Evolutionary conservation across 1,139 yeast species (phyloP).

Genomic region (Groenewaldozyma auringiensis): DNA sequence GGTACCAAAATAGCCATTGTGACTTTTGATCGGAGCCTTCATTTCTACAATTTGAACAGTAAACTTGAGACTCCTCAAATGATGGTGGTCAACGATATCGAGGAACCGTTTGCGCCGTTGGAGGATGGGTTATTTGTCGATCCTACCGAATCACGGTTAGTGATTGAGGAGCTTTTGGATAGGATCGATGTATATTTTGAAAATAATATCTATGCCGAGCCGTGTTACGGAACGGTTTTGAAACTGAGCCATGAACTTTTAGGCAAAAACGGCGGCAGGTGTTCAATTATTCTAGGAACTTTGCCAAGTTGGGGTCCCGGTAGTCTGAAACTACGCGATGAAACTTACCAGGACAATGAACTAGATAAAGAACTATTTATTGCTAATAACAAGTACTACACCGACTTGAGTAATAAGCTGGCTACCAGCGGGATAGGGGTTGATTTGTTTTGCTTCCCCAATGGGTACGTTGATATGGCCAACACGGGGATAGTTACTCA

Average conservation of each 20-base stretch:
- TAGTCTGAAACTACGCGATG: constrained; percentile 47
- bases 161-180: constrained; percentile 61
- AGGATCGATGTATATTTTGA: constrained; percentile 46
- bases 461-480: constrained; percentile 62
- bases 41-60: constrained; percentile 63
- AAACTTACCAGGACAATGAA: constrained; percentile 24
- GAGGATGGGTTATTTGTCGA: constrained; percentile 73
- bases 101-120: constrained; percentile 78
- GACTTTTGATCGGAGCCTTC: constrained; percentile 66
- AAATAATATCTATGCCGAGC: constrained; percentile 49
- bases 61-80: constrained; percentile 54
- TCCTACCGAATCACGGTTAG: constrained; percentile 54
- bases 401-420: constrained; percentile 51
- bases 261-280: constrained; percentile 61
- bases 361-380: constrained; percentile 54
- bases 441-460: constrained; percentile 66
- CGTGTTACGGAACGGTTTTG: constrained; percentile 75
- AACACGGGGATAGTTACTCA: constrained; percentile 62
- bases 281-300: constrained; percentile 57
- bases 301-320: constrained; percentile 88
- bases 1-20: constrained; percentile 58
- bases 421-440: constrained; percentile 59
- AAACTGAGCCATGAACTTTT: constrained; percentile 63
- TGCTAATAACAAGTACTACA: constrained; percentile 58
- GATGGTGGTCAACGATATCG: constrained; percentile 61